phyloP scores from a whole-genome alignment of 352 stramenopile species.

The Phytopythium litorale region DNA sequence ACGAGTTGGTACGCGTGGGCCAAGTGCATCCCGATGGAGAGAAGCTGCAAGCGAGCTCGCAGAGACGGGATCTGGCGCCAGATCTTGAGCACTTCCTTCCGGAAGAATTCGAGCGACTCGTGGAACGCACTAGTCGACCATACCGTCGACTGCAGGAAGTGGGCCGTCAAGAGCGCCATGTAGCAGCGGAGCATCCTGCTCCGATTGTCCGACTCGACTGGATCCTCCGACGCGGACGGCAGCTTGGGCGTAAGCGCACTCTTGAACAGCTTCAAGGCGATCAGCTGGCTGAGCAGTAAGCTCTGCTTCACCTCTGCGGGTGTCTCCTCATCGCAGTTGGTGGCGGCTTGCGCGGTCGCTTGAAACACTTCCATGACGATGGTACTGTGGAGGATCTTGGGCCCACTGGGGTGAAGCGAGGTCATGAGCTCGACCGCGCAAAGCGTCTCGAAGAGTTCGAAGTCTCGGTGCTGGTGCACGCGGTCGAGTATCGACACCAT shows the following conservation, averaged over 20 bases:
- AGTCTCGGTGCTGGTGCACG: slow-evolving; percentile 34
- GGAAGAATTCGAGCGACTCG: slow-evolving; percentile 64
- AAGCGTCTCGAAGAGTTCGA: slow-evolving; percentile 48
- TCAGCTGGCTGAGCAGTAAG: slow-evolving; percentile 51
- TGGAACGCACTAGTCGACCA: slow-evolving; percentile 30
- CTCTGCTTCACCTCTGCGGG: slow-evolving; percentile 1
- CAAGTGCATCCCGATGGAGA: slow-evolving; percentile 54
- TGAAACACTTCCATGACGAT: slow-evolving; percentile 41
- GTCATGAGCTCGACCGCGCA: slow-evolving; percentile 31
- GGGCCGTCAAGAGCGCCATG: slow-evolving; percentile 43
- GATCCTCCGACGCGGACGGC: slow-evolving; percentile 4
- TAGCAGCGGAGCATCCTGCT: slow-evolving; percentile 34
- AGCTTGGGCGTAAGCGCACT: slow-evolving; percentile 42
- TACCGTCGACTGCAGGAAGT: slow-evolving; percentile 44
- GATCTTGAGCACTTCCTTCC: slow-evolving; percentile 42
- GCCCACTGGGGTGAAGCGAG: slow-evolving; percentile 24
- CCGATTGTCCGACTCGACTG: not conserved
- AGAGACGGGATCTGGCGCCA: slow-evolving; percentile 45
- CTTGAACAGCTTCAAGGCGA: slow-evolving; percentile 58
- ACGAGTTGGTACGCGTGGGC: slow-evolving; percentile 26
- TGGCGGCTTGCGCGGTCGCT: slow-evolving; percentile 48
- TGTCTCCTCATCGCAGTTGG: slow-evolving; percentile 1
- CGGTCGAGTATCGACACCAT: slow-evolving; percentile 36
- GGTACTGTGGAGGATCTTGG: slow-evolving; percentile 30
- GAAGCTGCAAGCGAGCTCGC: slow-evolving; percentile 47